Evolutionary conservation across 345 rosid species (phyloP), one percentile per base, ranked within the genome.

Genomic region (Nasturtium officinale): DNA sequence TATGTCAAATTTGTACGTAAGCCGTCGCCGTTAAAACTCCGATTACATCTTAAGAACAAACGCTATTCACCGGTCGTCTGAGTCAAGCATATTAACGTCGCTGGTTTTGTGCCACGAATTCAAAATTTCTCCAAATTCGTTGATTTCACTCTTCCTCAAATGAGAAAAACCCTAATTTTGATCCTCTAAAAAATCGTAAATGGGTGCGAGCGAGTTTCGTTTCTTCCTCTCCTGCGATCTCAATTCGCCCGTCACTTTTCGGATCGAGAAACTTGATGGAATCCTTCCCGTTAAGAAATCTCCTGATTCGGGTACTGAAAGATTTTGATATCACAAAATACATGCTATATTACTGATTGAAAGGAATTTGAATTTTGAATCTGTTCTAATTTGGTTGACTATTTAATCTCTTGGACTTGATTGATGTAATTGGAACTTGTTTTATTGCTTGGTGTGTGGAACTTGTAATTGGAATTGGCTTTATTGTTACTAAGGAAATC

Each of bases 201-300:
- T 95, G 98, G 84, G 83, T 26, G 84, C 89, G 48, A 91, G 84
- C 85, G 99, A 91, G 82, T 91, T 91, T 73, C 93, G 99, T 5
- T 91, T 95, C 90, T 95, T 95, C 84, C 73, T 95, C 57, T 91
- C 99, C 29, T 88, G 94, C 85, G 99, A 95, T 77, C 83, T 95
- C 89, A 91, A 95, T 79, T 89, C 84, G 4, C 98, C 98, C 5
- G 86, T 91, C 25, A 88, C 97, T 43, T 91, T 95, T 48, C 90
- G 98, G n/a, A 86, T 91, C 67, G 97, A 95, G 80, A 80, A 90
- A 73, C 80, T 95, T 50, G 92, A 91, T 71, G 98, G 99, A 66
- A 67, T 48, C 70, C 63, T 95, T 63, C 91, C 96, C 62, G 69
- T 82, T 38, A 37, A 77, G 5, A 79, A 77, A 21, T 76, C 89